Conservation (phyloP, 176 grass and related monocot species). For the Canna indica region DNA sequence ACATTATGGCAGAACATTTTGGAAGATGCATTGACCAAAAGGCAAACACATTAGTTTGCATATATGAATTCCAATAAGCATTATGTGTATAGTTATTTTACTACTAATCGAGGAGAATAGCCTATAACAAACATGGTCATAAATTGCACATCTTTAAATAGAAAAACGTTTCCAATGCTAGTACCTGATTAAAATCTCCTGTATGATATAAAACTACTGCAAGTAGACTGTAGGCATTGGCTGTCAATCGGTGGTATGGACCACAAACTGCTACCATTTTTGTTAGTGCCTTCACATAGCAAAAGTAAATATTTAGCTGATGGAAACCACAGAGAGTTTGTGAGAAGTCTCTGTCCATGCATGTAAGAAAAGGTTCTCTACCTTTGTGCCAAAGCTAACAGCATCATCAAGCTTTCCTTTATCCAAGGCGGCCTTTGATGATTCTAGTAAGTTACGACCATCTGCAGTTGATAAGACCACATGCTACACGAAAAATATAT, state of each 20-base stretch:
- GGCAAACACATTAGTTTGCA: not conserved
- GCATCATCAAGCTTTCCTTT: conserved; percentile 99
- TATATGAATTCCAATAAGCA: not conserved
- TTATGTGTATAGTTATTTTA: not conserved
- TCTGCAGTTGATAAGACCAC: conserved; percentile 73
- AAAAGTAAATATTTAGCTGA: not conserved
- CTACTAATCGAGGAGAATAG: not conserved
- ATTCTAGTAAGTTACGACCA: conserved; percentile 89
- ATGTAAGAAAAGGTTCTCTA: conserved; percentile 8
- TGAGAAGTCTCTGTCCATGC: too few relatives aligned
- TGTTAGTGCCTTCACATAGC: conserved; percentile 60
- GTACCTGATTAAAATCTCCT: conserved; percentile 96
- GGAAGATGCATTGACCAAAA: not conserved
- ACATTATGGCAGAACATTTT: not conserved
- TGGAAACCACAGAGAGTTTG: conserved; percentile 15
- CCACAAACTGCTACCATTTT: conserved; percentile 94
- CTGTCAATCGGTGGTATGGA: conserved; percentile 86
- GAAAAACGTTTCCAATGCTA: not conserved
- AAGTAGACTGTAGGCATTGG: conserved; percentile 96
- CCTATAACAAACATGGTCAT: not conserved
- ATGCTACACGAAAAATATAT: conserved; percentile 44
- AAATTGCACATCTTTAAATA: not conserved
- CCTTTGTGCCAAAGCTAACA: conserved; percentile 82
- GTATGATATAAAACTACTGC: conserved; percentile 99
- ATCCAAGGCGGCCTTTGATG: conserved; percentile 92